Evolutionary conservation across 768 basidiomycete genomes (phyloP).

Genomic region (Russula foetens): DNA sequence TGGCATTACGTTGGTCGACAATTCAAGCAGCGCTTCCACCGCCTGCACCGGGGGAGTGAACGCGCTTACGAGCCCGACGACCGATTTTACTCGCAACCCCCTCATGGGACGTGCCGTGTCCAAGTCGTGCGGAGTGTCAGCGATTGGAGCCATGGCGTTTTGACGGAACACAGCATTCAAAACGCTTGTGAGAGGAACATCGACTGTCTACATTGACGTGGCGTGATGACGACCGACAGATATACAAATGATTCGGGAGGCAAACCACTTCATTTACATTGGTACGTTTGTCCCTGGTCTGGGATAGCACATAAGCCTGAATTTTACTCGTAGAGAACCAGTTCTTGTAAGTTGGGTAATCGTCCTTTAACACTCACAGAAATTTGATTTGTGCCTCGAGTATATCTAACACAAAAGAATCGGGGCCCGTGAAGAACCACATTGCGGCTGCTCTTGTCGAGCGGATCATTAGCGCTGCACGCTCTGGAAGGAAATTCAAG

Average conservation of each 20-base stretch:
- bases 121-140: slow-evolving; percentile 81
- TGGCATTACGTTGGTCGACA: slow-evolving; percentile 36
- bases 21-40: slow-evolving; percentile 27
- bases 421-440: slow-evolving; percentile 67
- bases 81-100: slow-evolving; percentile 32
- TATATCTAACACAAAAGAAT: slow-evolving; percentile 62
- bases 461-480: slow-evolving; percentile 77
- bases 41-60: slow-evolving; percentile 23
- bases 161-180: slow-evolving; percentile 87
- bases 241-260: slow-evolving; percentile 70
- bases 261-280: slow-evolving; percentile 88
- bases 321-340: slow-evolving; percentile 50
- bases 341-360: slow-evolving; percentile 58
- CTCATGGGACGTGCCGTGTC: slow-evolving; percentile 51
- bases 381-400: slow-evolving; percentile 31
- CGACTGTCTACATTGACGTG: background rate
- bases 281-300: slow-evolving; percentile 39
- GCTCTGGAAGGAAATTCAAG: slow-evolving; percentile 67
- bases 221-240: slow-evolving; percentile 35
- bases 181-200: slow-evolving; percentile 64
- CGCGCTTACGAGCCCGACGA: slow-evolving; percentile 31
- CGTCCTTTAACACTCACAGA: background rate
- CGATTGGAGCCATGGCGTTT: slow-evolving; percentile 92
- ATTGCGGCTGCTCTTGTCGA: slow-evolving; percentile 80
- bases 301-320: background rate